Base-by-base conservation (phyloP, 148 eudicot genomes). In the Pouteria glomerata region DNA sequence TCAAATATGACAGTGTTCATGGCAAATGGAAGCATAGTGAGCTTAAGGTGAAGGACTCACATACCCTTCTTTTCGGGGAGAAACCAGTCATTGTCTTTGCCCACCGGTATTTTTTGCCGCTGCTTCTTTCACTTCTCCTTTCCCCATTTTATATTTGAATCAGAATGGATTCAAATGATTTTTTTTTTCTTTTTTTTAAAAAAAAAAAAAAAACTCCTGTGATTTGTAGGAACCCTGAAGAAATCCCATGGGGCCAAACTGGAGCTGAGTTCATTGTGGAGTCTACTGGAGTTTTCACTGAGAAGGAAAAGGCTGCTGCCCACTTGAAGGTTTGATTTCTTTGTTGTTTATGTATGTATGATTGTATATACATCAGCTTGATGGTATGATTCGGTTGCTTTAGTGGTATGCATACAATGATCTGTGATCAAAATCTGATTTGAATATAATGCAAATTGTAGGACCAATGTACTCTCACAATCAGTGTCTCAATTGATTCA, bases 211-310 rank as follows among this genome's bases (percentile, higher is more conserved):
- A n/a, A n/a, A n/a, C n/a, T n/a, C n/a, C n/a, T 60, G 2, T 26
- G 26, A 26, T 44, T 51, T 59, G 14, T 69, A 89, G 94, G 76
- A 89, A 89, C 80, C 94, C 94, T 55, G 94, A 86, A 64, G 93
- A 88, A 80, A 89, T 89, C 48, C 90, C 93, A 59, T 89, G 90
- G 93, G 77, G 74, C 56, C 79, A 77, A 70, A 72, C 83, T 55
- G 93, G 90, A 56, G 93, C 93, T 24, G 93, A 89, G 34, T 89
- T 57, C 74, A 83, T 89, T 68, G 90, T 89, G 31, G 94, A 89
- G 73, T 89, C 90, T 39, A 81, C 94, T 76, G 94, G 94, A 55
- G 90, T 89, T 71, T 89, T 89, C 83, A 89, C 90, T 21, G 90
- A 89, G 71, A 89, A 82, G 78, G 90, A 81, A 34, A 89, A 89